These are phyloP conservation scores for Candida albicans DNA, from an alignment of 1,139 yeast species.

Conservation along the genomic window DNA sequence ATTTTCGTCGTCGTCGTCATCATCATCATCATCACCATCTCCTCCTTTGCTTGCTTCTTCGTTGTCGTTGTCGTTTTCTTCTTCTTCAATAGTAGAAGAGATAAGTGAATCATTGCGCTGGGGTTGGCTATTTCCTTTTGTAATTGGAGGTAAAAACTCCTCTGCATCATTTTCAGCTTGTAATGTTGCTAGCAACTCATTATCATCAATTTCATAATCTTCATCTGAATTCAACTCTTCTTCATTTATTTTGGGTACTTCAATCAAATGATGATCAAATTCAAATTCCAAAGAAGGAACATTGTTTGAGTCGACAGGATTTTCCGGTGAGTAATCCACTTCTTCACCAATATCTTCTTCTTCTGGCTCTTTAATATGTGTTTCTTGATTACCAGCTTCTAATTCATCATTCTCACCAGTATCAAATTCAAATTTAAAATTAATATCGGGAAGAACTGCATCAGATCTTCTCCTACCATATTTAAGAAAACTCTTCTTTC, in stretches of 20 bases:
- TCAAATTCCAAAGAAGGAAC: constrained; percentile 33
- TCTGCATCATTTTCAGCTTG: constrained; percentile 65
- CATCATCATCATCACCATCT: constrained; percentile 17
- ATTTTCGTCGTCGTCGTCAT: constrained; percentile 55
- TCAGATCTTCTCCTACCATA: constrained; percentile 42
- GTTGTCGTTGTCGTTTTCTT: constrained; percentile 45
- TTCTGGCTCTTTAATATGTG: constrained; percentile 6
- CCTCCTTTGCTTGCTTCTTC: constrained; percentile 64
- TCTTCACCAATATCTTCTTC: constrained; percentile 77
- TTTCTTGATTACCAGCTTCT: constrained; percentile 21
- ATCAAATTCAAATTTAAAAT: constrained; percentile 59
- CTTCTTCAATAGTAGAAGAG: constrained; percentile 31
- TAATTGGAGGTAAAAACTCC: constrained; percentile 28
- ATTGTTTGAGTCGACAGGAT: constrained; percentile 16
- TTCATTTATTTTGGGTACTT: constrained; percentile 53
- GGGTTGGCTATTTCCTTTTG: constrained; percentile 5
- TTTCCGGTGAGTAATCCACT: constrained; percentile 24
- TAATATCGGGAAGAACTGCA: constrained; percentile 49
- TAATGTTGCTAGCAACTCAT: constrained; percentile 65
- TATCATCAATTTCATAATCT: constrained; percentile 70
- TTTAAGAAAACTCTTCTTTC: constrained; percentile 25
- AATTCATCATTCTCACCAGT: constrained; percentile 21
- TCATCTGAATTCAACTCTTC: constrained; percentile 63
- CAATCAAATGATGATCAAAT: constrained; percentile 38
- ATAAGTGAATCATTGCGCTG: constrained; percentile 46